These are phyloP conservation scores for Claviceps humidiphila DNA, from an alignment of 2,329 filamentous ascomycete genomes.

Conservation along the genomic window DNA sequence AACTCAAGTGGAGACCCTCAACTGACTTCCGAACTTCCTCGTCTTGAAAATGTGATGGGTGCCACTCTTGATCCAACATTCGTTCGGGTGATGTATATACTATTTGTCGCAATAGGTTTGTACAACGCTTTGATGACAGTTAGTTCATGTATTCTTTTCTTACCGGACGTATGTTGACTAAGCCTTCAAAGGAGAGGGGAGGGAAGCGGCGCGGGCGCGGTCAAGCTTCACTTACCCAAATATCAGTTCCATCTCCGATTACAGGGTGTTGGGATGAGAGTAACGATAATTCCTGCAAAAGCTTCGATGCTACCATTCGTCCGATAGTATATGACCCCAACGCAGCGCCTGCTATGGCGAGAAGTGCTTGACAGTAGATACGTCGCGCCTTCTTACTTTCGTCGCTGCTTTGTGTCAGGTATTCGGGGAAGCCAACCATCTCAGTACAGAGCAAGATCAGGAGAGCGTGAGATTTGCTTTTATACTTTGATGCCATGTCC, in stretches of 20 bases:
- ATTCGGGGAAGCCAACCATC: slow-evolving; percentile 20
- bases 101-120: slow-evolving; percentile 15
- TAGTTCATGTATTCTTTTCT: neutral
- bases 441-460: slow-evolving; percentile 31
- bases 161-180: no score
- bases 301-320: slow-evolving; percentile 28
- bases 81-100: slow-evolving; percentile 10
- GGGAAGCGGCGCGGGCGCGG: no score
- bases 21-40: slow-evolving; percentile 16
- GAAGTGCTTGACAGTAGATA: slow-evolving; percentile 24
- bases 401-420: slow-evolving; percentile 16
- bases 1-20: slow-evolving; percentile 16
- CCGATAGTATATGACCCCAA: slow-evolving; percentile 20
- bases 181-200: no score
- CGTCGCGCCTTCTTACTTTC: slow-evolving; percentile 17
- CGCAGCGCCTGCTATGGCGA: slow-evolving; percentile 24
- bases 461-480: slow-evolving; percentile 24
- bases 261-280: slow-evolving; percentile 18
- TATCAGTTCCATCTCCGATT: slow-evolving; percentile 23
- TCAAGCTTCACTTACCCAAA: slow-evolving; percentile 22
- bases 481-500: slow-evolving; percentile 11
- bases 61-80: slow-evolving; percentile 12
- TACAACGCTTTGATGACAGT: slow-evolving; percentile 15
- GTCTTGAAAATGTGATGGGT: slow-evolving; percentile 18
- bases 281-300: slow-evolving; percentile 28